A percentile compares a stretch with the other conserved stretches of the same genome.
Evolutionary conservation across 2,329 filamentous ascomycete species (phyloP).

Genomic region (Fusarium sp.): DNA sequence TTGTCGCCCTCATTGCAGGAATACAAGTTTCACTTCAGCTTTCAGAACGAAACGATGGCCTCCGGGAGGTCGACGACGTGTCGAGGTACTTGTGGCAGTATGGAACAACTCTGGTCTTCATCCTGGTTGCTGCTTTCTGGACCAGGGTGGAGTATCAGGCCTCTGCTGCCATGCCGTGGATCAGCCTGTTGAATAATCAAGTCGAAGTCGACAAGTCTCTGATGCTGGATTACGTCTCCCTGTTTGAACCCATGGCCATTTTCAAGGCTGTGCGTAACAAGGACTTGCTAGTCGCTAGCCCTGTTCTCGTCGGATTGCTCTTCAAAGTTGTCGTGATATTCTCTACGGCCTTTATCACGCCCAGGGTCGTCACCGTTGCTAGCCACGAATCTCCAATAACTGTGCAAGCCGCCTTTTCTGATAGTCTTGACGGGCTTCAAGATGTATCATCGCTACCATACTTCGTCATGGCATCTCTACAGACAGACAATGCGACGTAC

Average conservation of each 20-base stretch:
- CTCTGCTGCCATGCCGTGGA: constrained; percentile 54
- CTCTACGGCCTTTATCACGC: constrained; percentile 52
- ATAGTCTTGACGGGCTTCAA: constrained; percentile 41
- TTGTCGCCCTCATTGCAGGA: constrained; percentile 45
- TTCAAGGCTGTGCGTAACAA: constrained; percentile 47
- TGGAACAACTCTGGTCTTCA: constrained; percentile 49
- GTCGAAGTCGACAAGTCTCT: constrained; percentile 48
- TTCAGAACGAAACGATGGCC: constrained; percentile 47
- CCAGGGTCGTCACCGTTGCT: constrained; percentile 44
- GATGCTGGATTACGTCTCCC: constrained; percentile 52
- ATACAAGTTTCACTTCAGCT: constrained; percentile 48
- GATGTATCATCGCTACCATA: constrained; percentile 47
- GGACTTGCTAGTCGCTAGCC: constrained; percentile 50
- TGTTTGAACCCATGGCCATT: constrained; percentile 45
- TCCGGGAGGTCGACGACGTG: constrained; percentile 41
- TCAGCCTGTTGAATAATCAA: constrained; percentile 48
- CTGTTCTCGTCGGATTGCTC: constrained; percentile 44
- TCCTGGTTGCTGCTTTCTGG: constrained; percentile 50
- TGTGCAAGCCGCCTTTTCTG: constrained; percentile 46
- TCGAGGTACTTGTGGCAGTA: constrained; percentile 54
- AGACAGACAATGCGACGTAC: constrained; percentile 42
- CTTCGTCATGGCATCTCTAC: constrained; percentile 50
- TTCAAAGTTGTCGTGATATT: constrained; percentile 51
- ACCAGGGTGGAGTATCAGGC: constrained; percentile 54
- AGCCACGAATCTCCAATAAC: constrained; percentile 41